Conservation (phyloP, 768 basidiomycete species). For the Boletus barrowsii region DNA sequence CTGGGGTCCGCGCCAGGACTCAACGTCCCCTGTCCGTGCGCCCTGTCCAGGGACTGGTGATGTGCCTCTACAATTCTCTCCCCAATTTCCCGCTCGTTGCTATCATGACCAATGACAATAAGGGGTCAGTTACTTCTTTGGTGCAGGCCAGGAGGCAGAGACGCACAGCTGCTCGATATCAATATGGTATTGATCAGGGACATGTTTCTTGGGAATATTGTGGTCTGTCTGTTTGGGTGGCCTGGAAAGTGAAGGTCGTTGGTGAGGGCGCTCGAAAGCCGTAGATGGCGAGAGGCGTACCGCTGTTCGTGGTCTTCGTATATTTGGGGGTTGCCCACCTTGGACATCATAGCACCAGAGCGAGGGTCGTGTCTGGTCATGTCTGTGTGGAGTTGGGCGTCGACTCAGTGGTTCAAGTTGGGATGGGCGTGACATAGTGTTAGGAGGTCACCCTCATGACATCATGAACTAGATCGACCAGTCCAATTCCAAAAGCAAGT, state of each 20-base stretch:
- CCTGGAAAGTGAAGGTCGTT: constrained; percentile 8
- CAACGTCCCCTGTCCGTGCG: constrained; percentile 27
- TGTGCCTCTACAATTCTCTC: constrained; percentile 36
- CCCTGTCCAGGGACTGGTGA: constrained; percentile 26
- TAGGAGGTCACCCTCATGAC: constrained; percentile 11
- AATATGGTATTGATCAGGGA: constrained; percentile 35
- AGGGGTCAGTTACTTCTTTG: neutral
- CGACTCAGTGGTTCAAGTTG: neutral
- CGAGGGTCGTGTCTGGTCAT: constrained; percentile 18
- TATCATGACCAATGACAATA: constrained; percentile 10
- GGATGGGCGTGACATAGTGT: neutral
- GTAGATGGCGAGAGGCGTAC: constrained; percentile 25
- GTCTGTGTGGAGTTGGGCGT: neutral
- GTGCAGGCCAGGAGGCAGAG: neutral
- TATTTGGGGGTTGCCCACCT: constrained; percentile 46
- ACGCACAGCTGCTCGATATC: constrained; percentile 32
- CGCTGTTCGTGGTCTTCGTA: constrained; percentile 49
- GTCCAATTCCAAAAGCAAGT: neutral
- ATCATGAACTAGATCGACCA: constrained; percentile 3
- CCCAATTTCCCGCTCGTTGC: constrained; percentile 43
- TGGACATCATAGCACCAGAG: constrained; percentile 46
- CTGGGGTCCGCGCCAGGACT: constrained; percentile 32
- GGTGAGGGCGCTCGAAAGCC: neutral
- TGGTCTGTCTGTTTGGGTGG: constrained; percentile 22
- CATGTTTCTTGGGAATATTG: constrained; percentile 27